Evolutionary conservation across 805 yeast genomes (phyloP).

Genomic region (Metschnikowia bowlesiae): DNA sequence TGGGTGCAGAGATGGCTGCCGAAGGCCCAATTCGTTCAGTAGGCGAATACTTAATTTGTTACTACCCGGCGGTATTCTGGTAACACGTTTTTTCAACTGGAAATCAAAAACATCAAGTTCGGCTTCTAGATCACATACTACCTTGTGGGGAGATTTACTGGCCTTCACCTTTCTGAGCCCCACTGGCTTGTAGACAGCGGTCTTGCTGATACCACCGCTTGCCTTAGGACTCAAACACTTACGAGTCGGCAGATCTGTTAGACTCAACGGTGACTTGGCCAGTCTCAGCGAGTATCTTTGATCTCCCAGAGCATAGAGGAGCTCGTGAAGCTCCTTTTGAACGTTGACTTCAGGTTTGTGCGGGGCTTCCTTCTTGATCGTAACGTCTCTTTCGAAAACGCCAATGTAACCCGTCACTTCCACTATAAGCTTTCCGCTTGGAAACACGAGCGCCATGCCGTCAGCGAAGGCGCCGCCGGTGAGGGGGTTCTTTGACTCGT

Average conservation of each 20-base stretch:
- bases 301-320: background rate
- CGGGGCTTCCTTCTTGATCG: background rate
- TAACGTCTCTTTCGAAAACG: constrained; percentile 35
- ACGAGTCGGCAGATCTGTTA: background rate
- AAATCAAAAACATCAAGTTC: background rate
- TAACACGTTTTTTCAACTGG: background rate
- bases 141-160: background rate
- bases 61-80: constrained; percentile 10
- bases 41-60: constrained; percentile 8
- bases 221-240: background rate
- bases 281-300: background rate
- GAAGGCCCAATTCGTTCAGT: constrained; percentile 2
- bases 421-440: constrained; percentile 25
- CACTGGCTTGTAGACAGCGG: background rate
- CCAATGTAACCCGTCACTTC: constrained; percentile 29
- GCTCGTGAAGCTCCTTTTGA: background rate
- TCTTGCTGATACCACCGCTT: background rate
- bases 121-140: background rate
- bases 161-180: background rate
- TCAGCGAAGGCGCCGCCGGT: constrained; percentile 15
- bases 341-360: background rate
- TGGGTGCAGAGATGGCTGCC: background rate
- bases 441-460: constrained; percentile 23
- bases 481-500: constrained; percentile 17
- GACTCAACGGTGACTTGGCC: background rate